Evolutionary conservation across 345 rosid species (phyloP), one percentile per base, ranked within the genome.

Genomic region (Aquilaria malaccensis): DNA sequence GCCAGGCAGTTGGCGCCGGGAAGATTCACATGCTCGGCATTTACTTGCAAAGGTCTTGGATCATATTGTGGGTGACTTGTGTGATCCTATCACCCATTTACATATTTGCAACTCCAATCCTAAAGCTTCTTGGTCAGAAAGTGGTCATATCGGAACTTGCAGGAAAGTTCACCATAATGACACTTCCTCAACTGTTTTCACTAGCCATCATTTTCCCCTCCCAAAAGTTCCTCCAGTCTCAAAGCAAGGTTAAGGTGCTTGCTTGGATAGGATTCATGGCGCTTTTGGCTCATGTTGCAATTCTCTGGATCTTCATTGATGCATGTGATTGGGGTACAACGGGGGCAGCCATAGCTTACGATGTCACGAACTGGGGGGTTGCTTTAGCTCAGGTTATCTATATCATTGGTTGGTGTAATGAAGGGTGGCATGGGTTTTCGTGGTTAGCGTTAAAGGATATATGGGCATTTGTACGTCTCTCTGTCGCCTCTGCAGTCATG

Each of bases 1-100:
- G 98, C 1, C 96, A 91, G 81, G 96, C 96, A n/a, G 85, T 59
- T 75, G 96, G 95, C 12, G 96, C 90, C 0, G 98, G 98, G 30
- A 85, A 86, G 70, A 70, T 83, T 32, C 68, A 83, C 30, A 64
- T 86, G 85, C 83, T 91, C 0, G 98, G 96, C 1, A 55, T 91
- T 15, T 88, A 91, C 61, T 74, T 88, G 92, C 98, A 88, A 61
- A 65, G 98, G 47, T 91, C 98, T 37, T 85, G 86, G 87, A 61
- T 91, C 55, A 85, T 91, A 66, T 63, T 83, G 13, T 62, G 56
- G 2, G 77, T 68, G 12, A 55, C 82, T 0, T 83, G 87, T 33
- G 13, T 84, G 47, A 2, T 72, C 29, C 72, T 91, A 32, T 66
- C 80, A 62, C 95, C 96, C 1, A 9, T 88, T 10, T 86, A 83